phyloP scores from a whole-genome alignment of 2,329 filamentous ascomycete species.

The Colletotrichum horii region DNA sequence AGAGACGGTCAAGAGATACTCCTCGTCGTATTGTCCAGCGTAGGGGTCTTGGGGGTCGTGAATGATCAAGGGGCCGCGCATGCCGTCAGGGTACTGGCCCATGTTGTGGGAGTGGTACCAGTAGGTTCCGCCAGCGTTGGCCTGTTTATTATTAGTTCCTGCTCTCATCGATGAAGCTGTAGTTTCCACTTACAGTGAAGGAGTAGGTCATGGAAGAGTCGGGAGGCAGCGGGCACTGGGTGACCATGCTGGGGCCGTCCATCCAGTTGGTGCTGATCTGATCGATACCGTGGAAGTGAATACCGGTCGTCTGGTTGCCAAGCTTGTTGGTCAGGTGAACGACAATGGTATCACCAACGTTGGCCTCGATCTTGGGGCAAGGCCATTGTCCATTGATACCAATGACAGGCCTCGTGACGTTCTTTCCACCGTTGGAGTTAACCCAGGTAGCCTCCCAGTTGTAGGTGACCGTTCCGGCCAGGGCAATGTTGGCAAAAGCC shows the following conservation, averaged over 20 bases:
- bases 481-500: constrained; percentile 25
- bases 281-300: constrained; percentile 65
- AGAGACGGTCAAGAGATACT: constrained; percentile 53
- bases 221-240: constrained; percentile 59
- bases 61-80: constrained; percentile 66
- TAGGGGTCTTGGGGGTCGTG: constrained; percentile 63
- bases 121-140: constrained; percentile 47
- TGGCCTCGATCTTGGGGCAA: constrained; percentile 58
- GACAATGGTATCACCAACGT: constrained; percentile 54
- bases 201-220: constrained; percentile 58
- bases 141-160: background rate
- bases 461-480: constrained; percentile 37
- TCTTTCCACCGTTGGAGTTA: constrained; percentile 37
- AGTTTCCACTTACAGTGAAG: constrained; percentile 44
- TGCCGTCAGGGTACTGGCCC: constrained; percentile 71
- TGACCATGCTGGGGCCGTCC: constrained; percentile 62
- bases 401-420: constrained; percentile 39
- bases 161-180: background rate
- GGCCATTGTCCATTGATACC: constrained; percentile 70
- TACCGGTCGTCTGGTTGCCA: constrained; percentile 56
- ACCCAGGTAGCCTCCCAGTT: constrained; percentile 48
- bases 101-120: constrained; percentile 68
- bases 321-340: constrained; percentile 56
- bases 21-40: constrained; percentile 58
- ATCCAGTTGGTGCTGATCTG: constrained; percentile 58